Evolutionary conservation across 148 eudicot genomes (phyloP).

Genomic region (Chenopodium berlandieri): DNA sequence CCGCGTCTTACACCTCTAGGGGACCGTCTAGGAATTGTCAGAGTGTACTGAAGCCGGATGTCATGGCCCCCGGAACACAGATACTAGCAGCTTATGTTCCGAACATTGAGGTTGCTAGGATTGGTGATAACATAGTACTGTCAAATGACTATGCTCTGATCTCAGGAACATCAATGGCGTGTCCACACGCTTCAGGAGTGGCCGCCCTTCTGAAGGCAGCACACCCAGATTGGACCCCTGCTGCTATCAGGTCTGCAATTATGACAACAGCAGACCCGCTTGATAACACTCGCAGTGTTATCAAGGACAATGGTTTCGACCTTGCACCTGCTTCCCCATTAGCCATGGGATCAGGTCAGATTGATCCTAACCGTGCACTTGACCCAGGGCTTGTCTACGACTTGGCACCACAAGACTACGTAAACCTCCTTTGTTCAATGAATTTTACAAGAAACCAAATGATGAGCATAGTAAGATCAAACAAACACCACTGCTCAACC

Average conservation of each 20-base stretch:
- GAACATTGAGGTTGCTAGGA: constrained; percentile 23
- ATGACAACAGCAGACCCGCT: constrained; percentile 42
- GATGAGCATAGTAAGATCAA: constrained; percentile 22
- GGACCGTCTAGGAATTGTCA: constrained; percentile 35
- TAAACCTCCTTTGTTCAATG: constrained; percentile 36
- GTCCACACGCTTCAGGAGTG: constrained; percentile 45
- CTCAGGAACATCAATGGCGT: constrained; percentile 44
- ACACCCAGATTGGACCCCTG: constrained; percentile 40
- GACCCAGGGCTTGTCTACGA: constrained; percentile 45
- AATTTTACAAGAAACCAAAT: constrained; percentile 29
- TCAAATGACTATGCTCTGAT: constrained; percentile 33
- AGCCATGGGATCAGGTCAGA: constrained; percentile 43
- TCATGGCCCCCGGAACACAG: constrained; percentile 40
- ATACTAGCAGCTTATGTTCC: constrained; percentile 35
- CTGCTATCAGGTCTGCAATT: constrained; percentile 40
- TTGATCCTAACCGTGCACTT: constrained; percentile 41
- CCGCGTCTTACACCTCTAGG: constrained; percentile 32
- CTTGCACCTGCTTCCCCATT: constrained; percentile 30
- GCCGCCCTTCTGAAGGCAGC: constrained; percentile 35
- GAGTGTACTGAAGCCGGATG: constrained; percentile 34
- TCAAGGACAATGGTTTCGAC: constrained; percentile 24
- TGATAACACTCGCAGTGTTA: constrained; percentile 29
- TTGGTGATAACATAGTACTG: constrained; percentile 26
- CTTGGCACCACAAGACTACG: constrained; percentile 28
- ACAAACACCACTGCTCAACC: constrained; percentile 21